Evolutionary conservation across 371 early-diverging fungal genomes (phyloP), one percentile per base, ranked within the genome.

Genomic region (Zychaea mexicana): DNA sequence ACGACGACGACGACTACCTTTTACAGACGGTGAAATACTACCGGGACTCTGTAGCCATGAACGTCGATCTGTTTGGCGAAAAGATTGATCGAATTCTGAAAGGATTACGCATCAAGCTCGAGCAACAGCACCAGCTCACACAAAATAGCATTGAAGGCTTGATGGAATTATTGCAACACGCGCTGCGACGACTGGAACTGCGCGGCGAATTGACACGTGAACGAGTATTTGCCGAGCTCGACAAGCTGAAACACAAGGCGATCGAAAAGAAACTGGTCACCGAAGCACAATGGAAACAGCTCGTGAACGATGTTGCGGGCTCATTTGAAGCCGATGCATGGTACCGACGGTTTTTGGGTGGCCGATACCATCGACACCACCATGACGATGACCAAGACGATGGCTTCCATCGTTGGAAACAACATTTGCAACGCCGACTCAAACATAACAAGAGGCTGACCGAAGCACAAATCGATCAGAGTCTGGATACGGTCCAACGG

Each of bases 201-300:
- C 73, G 73, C 17, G 79, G 79, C 8, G 67, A 67, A 30, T 64
- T 81, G 27, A 68, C 77, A 5, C 66, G 67, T 8, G 77, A 78
- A 0, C 60, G 66, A 27, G 70, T 74, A 4, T 63, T 71, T 26
- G 60, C 67, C 15, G 60, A 66, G 21, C 61, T 81, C n/a, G 75
- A 81, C 39, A 36, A 65, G n/a, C 53, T 71, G 1, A 70, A 70
- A 21, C 66, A 67, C 21, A 39, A 66, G 19, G 69, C 66, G 10
- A 28, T 72, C 33, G 68, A 72, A 17, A 60, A 75, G 38, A 74
- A 78, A 30, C 65, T 66, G 12, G 60, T 75, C 2, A 70, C 74
- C 27, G 74, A 65, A 27, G 68, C 69, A n/a, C 73, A 74, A 38
- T 80, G 72, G 72, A 71, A 80, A 30, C 62, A 71, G 27, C 47